Conservation (phyloP, 2,329 filamentous ascomycete species). For the Aspergillus sp. region DNA sequence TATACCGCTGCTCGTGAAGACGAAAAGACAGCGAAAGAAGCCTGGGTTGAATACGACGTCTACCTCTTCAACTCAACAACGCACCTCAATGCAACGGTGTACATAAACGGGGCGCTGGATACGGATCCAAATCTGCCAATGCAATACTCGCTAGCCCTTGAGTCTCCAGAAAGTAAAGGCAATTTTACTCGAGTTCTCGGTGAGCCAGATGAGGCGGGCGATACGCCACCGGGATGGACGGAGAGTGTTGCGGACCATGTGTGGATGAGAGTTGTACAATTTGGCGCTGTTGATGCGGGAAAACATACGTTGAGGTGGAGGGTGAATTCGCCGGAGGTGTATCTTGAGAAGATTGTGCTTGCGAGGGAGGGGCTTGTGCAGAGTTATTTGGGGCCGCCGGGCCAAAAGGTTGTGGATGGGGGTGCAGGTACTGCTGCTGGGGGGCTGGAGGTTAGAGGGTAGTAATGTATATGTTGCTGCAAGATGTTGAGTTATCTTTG, state of each 20-base stretch:
- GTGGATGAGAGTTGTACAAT: neutral
- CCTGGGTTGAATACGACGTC: neutral
- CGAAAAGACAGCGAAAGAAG: neutral
- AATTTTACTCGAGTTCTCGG: neutral
- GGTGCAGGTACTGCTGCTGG: too few species aligned
- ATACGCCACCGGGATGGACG: neutral
- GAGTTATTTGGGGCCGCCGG: neutral
- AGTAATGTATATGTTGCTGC: too few species aligned
- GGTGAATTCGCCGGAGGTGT: neutral
- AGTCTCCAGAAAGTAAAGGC: neutral
- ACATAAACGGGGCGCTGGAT: neutral
- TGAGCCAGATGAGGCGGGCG: neutral
- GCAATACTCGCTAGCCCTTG: neutral
- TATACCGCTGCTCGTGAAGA: neutral
- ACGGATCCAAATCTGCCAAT: neutral
- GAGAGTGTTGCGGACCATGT: neutral
- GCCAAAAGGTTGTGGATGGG: neutral
- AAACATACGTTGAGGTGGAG: neutral
- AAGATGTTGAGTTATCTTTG: neutral
- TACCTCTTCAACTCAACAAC: neutral
- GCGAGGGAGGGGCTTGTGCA: neutral
- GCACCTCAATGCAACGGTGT: neutral
- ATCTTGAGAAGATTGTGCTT: constrained; percentile 5
- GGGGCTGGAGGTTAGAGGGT: too few species aligned
- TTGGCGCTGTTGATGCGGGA: neutral